Conservation (phyloP, 495 filamentous ascomycete genomes). For the Xylaria castorea region DNA sequence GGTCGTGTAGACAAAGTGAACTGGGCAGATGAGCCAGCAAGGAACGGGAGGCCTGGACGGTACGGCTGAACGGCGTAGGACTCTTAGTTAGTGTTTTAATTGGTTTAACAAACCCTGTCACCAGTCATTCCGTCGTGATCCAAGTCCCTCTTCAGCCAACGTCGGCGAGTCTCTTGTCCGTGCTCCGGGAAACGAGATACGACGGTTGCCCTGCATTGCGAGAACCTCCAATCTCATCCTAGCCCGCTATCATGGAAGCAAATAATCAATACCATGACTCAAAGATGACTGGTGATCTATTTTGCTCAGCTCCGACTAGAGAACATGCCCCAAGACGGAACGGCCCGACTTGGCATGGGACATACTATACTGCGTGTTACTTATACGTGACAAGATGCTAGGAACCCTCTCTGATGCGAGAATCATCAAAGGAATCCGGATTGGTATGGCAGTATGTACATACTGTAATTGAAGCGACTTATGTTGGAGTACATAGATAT, state of each 20-base stretch:
- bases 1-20: not conserved
- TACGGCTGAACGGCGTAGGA: not conserved
- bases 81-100: not conserved
- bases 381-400: too few species aligned
- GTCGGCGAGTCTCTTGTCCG: not conserved
- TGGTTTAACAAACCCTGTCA: not conserved
- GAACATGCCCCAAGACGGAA: not conserved
- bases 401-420: too few species aligned
- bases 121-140: not conserved
- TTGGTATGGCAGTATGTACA: not conserved
- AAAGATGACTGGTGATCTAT: not conserved
- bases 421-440: not conserved
- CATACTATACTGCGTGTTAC: not conserved
- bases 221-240: not conserved
- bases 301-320: not conserved
- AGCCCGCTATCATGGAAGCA: not conserved
- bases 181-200: slow-evolving; percentile 17
- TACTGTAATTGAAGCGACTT: too few species aligned
- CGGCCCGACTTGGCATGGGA: not conserved
- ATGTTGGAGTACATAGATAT: too few species aligned
- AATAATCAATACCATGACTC: not conserved
- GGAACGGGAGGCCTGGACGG: not conserved
- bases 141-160: not conserved
- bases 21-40: not conserved
- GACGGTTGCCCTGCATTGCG: not conserved